Evolutionary conservation across 495 filamentous ascomycete species (phyloP).

Genomic region (Penicillium chermesinum): DNA sequence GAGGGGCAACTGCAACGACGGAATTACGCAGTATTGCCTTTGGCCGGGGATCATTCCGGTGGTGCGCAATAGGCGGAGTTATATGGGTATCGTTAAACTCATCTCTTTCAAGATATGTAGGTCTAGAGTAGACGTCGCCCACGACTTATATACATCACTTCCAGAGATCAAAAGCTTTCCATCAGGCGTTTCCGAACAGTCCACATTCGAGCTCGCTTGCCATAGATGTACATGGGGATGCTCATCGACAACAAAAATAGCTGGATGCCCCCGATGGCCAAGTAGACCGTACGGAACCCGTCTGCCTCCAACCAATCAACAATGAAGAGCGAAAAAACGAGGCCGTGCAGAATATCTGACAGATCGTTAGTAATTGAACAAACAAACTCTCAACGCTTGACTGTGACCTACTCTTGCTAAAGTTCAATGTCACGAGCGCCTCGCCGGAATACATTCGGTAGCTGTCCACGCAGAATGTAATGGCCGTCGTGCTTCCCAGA

Average conservation of each 20-base stretch:
- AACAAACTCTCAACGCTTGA: not conserved
- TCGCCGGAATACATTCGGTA: slow-evolving; percentile 94
- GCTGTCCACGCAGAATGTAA: slow-evolving; percentile 91
- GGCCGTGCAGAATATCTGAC: slow-evolving; percentile 75
- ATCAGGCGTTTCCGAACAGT: slow-evolving; percentile 83
- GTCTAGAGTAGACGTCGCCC: no score
- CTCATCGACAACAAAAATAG: slow-evolving; percentile 66
- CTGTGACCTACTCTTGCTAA: slow-evolving; percentile 69
- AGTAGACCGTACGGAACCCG: slow-evolving; percentile 71
- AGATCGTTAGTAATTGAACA: slow-evolving; percentile 3
- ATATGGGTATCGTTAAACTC: no score
- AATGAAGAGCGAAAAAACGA: slow-evolving; percentile 89
- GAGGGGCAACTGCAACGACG: no score
- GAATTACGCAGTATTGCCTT: no score
- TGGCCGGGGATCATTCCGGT: no score
- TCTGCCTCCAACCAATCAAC: slow-evolving; percentile 74
- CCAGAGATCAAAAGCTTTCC: slow-evolving; percentile 67
- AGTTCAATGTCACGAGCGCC: slow-evolving; percentile 90
- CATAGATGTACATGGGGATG: slow-evolving; percentile 94
- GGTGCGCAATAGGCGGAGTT: no score
- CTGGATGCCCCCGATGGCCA: slow-evolving; percentile 84
- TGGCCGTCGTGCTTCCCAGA: slow-evolving; percentile 85
- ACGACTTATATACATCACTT: no score
- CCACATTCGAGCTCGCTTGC: slow-evolving; percentile 95
- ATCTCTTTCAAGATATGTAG: no score